Conservation (phyloP, 148 eudicot species). For the Nepenthes gracilis region DNA sequence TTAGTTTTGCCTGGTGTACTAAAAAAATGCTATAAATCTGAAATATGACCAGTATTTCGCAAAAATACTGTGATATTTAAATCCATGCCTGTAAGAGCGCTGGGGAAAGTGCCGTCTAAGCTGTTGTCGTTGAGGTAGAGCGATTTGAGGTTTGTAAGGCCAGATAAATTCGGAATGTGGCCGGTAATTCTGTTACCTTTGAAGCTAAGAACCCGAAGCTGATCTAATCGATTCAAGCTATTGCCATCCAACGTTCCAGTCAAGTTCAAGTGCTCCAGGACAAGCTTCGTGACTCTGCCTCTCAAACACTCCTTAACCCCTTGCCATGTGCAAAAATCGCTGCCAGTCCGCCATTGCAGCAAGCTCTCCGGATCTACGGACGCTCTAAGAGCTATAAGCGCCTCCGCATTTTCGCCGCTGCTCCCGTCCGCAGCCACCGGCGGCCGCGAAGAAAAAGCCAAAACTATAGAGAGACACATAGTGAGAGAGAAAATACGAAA, state of each 20-base stretch:
- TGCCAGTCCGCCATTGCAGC: too few species aligned
- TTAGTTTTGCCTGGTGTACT: too few species aligned
- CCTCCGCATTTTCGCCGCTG: too few species aligned
- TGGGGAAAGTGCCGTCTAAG: conserved; percentile 17
- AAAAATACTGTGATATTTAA: too few species aligned
- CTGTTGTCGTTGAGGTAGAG: conserved; percentile 47
- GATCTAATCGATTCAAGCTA: conserved; percentile 35
- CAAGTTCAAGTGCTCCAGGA: conserved; percentile 45
- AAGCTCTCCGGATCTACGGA: too few species aligned
- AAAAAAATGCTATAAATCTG: too few species aligned
- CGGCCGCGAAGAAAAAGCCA: too few species aligned
- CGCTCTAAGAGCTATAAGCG: too few species aligned
- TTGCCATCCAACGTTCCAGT: conserved; percentile 25
- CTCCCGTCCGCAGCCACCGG: too few species aligned
- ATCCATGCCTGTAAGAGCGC: conserved; percentile 22
- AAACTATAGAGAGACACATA: too few species aligned
- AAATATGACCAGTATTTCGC: too few species aligned
- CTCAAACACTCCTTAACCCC: conserved; percentile 61
- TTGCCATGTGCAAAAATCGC: conserved; percentile 53
- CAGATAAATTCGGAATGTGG: conserved; percentile 43
- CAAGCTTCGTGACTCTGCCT: conserved; percentile 71
- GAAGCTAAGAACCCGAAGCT: conserved; percentile 67
- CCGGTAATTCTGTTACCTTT: conserved; percentile 51
- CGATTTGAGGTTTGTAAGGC: conserved; percentile 50
- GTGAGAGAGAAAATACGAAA: too few species aligned